Percentiles rank a stretch among this genome's conserved stretches.
Evolutionary conservation across 1,284 basidiomycete genomes (phyloP).

Genomic region (Austroboletus niveus): DNA sequence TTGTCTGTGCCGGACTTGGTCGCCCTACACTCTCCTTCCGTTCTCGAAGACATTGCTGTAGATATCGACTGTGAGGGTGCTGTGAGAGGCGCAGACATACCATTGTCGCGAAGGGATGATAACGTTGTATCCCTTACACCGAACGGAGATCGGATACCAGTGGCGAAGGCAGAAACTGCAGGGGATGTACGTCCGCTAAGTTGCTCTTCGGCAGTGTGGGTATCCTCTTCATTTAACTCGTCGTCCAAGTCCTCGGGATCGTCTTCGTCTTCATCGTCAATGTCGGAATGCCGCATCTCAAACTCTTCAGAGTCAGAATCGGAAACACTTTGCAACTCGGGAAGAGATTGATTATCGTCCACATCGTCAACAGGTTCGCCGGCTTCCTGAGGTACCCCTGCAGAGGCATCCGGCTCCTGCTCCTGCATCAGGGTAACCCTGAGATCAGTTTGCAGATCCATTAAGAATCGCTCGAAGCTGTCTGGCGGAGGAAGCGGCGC

Average conservation of each 20-base stretch:
- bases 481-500: slow-evolving; percentile 53
- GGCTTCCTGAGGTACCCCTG: slow-evolving; percentile 17
- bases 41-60: slow-evolving; percentile 5
- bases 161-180: slow-evolving; percentile 24
- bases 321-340: slow-evolving; percentile 30
- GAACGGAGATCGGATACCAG: slow-evolving; percentile 10
- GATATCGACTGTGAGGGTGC: slow-evolving; percentile 10
- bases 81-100: slow-evolving; percentile 1
- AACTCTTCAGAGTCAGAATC: slow-evolving; percentile 29
- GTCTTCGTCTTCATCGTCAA: slow-evolving; percentile 17
- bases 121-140: slow-evolving; percentile 6
- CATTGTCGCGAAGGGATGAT: slow-evolving; percentile 7
- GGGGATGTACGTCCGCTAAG: slow-evolving; percentile 30
- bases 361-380: slow-evolving; percentile 20
- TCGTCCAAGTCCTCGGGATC: slow-evolving; percentile 7
- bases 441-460: slow-evolving; percentile 70
- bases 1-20: slow-evolving; percentile 5
- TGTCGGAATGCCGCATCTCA: slow-evolving; percentile 12
- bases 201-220: slow-evolving; percentile 22
- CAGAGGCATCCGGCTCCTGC: slow-evolving; percentile 12
- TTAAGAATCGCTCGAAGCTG: slow-evolving; percentile 73
- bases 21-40: background rate
- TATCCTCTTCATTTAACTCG: slow-evolving; percentile 15
- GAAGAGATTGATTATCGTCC: slow-evolving; percentile 22
- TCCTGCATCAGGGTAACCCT: slow-evolving; percentile 50